Conservation (phyloP, 2,329 filamentous ascomycete genomes). For the Aspergillus fischeri region DNA sequence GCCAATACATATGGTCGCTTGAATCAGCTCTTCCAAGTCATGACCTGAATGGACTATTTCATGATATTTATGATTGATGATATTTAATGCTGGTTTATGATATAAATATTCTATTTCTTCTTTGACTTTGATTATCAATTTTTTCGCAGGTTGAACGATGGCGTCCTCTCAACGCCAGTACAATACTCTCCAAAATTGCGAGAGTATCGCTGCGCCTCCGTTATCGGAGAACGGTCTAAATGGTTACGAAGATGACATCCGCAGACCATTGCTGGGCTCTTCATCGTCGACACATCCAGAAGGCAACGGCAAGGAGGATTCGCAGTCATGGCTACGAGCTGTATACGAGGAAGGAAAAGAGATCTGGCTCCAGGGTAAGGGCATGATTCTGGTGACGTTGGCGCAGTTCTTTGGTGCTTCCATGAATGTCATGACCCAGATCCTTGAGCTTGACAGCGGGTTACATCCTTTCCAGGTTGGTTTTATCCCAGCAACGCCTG, state of each 20-base stretch:
- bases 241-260: not conserved
- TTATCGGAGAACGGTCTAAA: not conserved
- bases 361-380: conserved; percentile 63
- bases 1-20: not conserved
- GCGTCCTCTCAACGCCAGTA: not conserved
- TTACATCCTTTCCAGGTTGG: conserved; percentile 73
- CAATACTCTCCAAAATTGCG: not conserved
- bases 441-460: conserved; percentile 66
- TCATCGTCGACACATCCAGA: not conserved
- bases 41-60: not conserved
- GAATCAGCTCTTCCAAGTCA: not conserved
- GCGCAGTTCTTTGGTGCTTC: conserved; percentile 76
- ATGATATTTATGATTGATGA: not conserved
- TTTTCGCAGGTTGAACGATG: not conserved
- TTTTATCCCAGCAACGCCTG: not conserved
- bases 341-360: not conserved
- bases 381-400: conserved; percentile 66
- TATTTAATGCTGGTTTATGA: not conserved
- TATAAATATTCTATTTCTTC: not conserved
- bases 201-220: not conserved
- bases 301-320: not conserved
- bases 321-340: not conserved
- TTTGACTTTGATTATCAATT: not conserved
- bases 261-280: not conserved
- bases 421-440: conserved; percentile 78